Conservation (phyloP, 225 moss, liverwort and hornwort genomes). For the Takakia lepidozioides region DNA sequence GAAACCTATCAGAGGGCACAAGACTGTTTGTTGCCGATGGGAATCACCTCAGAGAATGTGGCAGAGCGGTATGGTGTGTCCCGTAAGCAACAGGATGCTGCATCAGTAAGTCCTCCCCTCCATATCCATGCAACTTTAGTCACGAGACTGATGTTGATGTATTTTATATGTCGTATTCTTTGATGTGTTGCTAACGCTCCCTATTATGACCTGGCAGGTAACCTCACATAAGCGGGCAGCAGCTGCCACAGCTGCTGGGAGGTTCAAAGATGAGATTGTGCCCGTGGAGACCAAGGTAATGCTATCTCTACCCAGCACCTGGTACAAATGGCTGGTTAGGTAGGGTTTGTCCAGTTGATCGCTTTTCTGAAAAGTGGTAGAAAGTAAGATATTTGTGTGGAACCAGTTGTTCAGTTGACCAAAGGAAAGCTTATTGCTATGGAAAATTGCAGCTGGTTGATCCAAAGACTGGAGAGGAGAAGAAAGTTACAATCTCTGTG, state of each 20-base stretch:
- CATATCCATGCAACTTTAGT: background rate
- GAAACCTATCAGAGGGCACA: conserved; percentile 52
- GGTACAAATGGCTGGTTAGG: too few relatives aligned
- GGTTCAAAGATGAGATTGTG: conserved; percentile 80
- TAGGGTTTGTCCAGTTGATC: background rate
- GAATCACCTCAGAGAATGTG: conserved; percentile 88
- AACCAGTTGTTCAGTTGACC: background rate
- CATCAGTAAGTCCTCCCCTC: conserved; percentile 32
- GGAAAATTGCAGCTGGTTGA: conserved; percentile 34
- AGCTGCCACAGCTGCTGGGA: conserved; percentile 71
- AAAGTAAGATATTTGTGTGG: background rate
- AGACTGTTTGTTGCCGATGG: conserved; percentile 86
- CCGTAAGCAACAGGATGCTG: conserved; percentile 72
- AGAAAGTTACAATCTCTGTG: conserved; percentile 43
- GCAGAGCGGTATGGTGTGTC: conserved; percentile 59
- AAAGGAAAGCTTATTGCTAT: background rate
- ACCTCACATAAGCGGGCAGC: conserved; percentile 73
- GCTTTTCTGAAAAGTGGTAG: background rate
- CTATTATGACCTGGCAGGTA: conserved; percentile 16
- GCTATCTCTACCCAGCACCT: background rate
- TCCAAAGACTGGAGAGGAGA: conserved; percentile 77
- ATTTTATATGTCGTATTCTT: too few relatives aligned
- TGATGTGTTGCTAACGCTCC: background rate
- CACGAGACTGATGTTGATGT: background rate
- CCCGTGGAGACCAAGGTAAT: conserved; percentile 68